Evolutionary conservation across 129 eudicot species (phyloP).

Genomic region (Calendula officinalis): DNA sequence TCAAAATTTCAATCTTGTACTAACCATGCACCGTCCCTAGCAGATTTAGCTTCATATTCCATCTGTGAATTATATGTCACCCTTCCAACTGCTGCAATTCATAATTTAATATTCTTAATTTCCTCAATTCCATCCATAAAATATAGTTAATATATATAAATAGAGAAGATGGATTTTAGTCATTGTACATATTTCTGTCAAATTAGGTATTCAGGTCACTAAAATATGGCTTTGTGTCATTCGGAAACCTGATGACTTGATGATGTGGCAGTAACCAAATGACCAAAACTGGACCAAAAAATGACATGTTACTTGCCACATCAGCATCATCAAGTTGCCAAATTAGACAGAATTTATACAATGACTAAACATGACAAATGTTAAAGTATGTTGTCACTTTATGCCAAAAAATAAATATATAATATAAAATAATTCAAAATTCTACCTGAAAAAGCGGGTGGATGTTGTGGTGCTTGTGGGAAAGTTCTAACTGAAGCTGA

Average conservation of each 20-base stretch:
- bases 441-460: slow-evolving; percentile 43
- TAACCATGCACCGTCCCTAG: slow-evolving; percentile 98
- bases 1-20: no score
- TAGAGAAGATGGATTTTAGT: no score
- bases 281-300: no score
- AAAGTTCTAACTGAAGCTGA: slow-evolving; percentile 46
- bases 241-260: no score
- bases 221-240: no score
- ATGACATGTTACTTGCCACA: background rate
- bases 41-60: slow-evolving; percentile 99
- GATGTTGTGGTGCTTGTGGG: slow-evolving; percentile 50
- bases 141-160: background rate
- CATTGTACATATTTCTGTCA: no score
- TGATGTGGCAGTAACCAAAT: no score
- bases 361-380: no score
- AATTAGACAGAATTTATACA: no score
- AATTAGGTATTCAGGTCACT: no score
- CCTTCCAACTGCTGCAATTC: slow-evolving; percentile 40
- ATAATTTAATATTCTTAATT: background rate
- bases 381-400: background rate
- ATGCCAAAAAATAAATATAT: background rate
- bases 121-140: background rate
- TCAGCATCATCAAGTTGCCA: no score
- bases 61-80: slow-evolving; percentile 58
- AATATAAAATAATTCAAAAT: background rate